These are phyloP conservation scores for Arachnomyces sp. DNA, from an alignment of 2,329 filamentous ascomycete genomes.

Conservation along the genomic window DNA sequence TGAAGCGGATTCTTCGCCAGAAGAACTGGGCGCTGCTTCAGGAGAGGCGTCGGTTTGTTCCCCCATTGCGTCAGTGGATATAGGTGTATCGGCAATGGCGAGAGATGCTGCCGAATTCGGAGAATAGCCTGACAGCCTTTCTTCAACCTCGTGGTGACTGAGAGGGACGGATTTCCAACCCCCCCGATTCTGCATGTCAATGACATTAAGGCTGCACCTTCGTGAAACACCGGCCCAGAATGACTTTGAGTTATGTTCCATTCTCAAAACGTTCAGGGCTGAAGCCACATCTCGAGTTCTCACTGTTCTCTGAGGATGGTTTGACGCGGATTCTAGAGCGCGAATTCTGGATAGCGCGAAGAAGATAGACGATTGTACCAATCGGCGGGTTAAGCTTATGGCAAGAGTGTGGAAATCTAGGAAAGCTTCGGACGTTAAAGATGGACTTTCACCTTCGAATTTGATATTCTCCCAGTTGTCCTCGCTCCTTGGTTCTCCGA, in stretches of 20 bases:
- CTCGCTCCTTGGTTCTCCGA: constrained; percentile 44
- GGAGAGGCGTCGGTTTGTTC: not conserved
- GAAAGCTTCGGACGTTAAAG: constrained; percentile 67
- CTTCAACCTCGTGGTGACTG: constrained; percentile 29
- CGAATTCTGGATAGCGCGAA: constrained; percentile 62
- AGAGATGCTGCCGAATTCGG: constrained; percentile 14
- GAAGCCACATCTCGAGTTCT: constrained; percentile 44
- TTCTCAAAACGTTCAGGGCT: constrained; percentile 46
- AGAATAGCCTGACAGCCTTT: not conserved
- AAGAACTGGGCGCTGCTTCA: constrained; percentile 1
- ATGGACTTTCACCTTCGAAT: constrained; percentile 48
- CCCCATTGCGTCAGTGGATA: not conserved
- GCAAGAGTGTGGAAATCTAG: constrained; percentile 64
- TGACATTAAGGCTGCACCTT: constrained; percentile 45
- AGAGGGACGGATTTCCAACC: constrained; percentile 22
- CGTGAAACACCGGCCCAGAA: constrained; percentile 48
- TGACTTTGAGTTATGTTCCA: constrained; percentile 38
- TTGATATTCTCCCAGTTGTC: constrained; percentile 60
- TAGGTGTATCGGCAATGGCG: constrained; percentile 6
- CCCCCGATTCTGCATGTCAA: constrained; percentile 28
- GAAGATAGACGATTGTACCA: constrained; percentile 62
- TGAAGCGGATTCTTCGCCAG: too few species aligned
- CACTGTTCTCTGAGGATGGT: constrained; percentile 26
- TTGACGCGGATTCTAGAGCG: constrained; percentile 30
- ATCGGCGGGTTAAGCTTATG: constrained; percentile 58